phyloP scores from a whole-genome alignment of 2,329 filamentous ascomycete species.

The Hymenoscyphus infarciens region DNA sequence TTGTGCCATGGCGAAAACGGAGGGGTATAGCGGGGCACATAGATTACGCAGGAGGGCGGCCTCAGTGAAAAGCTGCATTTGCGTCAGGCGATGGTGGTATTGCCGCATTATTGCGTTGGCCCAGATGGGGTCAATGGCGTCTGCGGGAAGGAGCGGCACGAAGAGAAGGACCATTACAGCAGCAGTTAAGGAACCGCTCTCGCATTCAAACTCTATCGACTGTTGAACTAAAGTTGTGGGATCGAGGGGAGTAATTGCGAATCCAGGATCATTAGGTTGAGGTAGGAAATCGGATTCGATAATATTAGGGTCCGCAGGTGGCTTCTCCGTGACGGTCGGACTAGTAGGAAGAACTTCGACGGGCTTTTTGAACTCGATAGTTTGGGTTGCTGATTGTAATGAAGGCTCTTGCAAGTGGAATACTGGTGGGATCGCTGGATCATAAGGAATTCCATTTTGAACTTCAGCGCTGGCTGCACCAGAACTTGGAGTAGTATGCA shows the following conservation, averaged over 20 bases:
- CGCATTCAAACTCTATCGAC: slow-evolving; percentile 54
- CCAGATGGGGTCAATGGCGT: slow-evolving; percentile 53
- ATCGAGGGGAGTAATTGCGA: slow-evolving; percentile 52
- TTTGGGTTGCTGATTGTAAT: slow-evolving; percentile 12
- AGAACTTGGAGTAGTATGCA: slow-evolving; percentile 14
- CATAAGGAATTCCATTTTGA: slow-evolving; percentile 12
- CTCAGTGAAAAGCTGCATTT: slow-evolving; percentile 57
- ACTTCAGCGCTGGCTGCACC: slow-evolving; percentile 7
- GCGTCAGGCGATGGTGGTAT: slow-evolving; percentile 57
- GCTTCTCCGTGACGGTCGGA: slow-evolving; percentile 19
- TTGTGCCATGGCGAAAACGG: slow-evolving; percentile 52
- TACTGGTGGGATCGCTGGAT: slow-evolving; percentile 22
- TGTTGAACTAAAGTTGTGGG: slow-evolving; percentile 52
- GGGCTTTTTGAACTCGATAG: slow-evolving; percentile 8
- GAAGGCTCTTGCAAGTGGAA: slow-evolving; percentile 30
- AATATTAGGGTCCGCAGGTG: slow-evolving; percentile 36
- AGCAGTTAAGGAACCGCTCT: slow-evolving; percentile 54
- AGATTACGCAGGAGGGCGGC: slow-evolving; percentile 59
- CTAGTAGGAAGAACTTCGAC: slow-evolving; percentile 13
- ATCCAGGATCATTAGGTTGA: slow-evolving; percentile 54
- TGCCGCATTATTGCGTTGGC: slow-evolving; percentile 55
- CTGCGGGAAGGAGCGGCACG: slow-evolving; percentile 52
- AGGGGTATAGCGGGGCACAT: slow-evolving; percentile 50
- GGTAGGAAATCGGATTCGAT: slow-evolving; percentile 58
- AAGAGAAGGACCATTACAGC: slow-evolving; percentile 59